Evolutionary conservation across 305 asterid species (phyloP).

Genomic region (Vinca major): DNA sequence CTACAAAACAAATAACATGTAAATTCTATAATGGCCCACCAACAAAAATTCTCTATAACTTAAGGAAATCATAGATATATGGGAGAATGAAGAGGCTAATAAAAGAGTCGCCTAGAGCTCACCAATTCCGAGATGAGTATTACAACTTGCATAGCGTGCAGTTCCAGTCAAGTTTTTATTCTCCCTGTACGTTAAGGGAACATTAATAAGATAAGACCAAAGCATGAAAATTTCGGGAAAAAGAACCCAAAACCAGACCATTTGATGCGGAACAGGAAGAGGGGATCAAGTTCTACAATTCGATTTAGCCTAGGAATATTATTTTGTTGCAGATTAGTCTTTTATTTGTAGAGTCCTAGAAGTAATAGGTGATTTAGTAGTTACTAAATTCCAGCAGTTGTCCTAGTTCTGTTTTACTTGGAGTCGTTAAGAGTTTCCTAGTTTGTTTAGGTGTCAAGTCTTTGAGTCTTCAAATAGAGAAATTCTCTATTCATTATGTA

Average conservation of each 20-base stretch:
- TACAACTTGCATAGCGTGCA: constrained; percentile 97
- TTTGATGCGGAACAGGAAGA: too few species aligned
- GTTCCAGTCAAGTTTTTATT: constrained; percentile 88
- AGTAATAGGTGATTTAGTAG: too few species aligned
- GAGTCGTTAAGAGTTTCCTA: too few species aligned
- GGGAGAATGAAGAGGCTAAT: not conserved
- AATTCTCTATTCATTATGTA: too few species aligned
- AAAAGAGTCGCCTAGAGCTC: constrained; percentile 14
- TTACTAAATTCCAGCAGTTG: too few species aligned
- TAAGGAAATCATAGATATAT: not conserved
- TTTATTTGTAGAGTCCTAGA: too few species aligned
- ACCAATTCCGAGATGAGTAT: constrained; percentile 97
- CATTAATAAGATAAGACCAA: constrained; percentile 6
- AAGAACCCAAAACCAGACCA: not conserved
- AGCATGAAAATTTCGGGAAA: not conserved
- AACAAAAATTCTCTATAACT: not conserved
- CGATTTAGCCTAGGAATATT: too few species aligned
- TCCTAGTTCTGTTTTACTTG: too few species aligned
- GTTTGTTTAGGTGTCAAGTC: too few species aligned
- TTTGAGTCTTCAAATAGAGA: too few species aligned
- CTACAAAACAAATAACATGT: constrained; percentile 14
- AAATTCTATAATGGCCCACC: not conserved
- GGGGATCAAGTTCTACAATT: too few species aligned
- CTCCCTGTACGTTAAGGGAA: constrained; percentile 41
- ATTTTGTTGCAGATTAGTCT: too few species aligned